Evolutionary conservation across 23 red algal genomes (phyloP), one percentile per base, ranked within the genome.

Genomic region (Cyanidiococcus yangmingshanensis): DNA sequence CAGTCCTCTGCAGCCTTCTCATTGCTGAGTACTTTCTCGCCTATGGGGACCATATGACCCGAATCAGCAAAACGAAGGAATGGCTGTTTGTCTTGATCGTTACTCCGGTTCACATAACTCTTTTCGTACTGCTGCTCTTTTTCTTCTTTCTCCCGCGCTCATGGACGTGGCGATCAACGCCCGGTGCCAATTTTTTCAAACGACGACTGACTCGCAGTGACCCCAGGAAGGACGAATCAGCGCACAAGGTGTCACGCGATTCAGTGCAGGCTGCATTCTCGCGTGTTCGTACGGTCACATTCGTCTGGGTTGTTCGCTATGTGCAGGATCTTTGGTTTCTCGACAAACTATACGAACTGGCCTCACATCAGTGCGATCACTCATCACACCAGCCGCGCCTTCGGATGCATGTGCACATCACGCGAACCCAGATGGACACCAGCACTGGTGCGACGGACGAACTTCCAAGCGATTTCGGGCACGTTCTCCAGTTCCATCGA

Each of bases 101-200:
- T 2, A 71, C 63, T 29, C 63, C 63, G 27, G n/a, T 71, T 12
- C 63, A 71, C 63, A 71, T 71, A 17, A 32, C 63, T 2, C 7
- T 71, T 25, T 71, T 71, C 63, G 63, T 71, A 29, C 63, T 71
- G 7, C 63, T 71, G 63, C 63, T 71, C 7, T 71, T 71, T 29
- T 71, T 71, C 63, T 71, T 71, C 32, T 71, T 71, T 71, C 63
- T 71, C 3, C 63, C 63, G 63, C 63, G 63, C 7, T 71, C 63
- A 35, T 71, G 63, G 63, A 71, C 63, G 12, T 71, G 63, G 63
- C 21, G 63, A 12, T 17, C 63, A 7, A 71, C 63, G n/a, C 12
- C 27, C 3, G 27, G 12, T 3, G 63, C 32, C 12, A 35, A 71
- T 17, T 7, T 71, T 71, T 25, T 71, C 21, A 12, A 29, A 3